These are phyloP conservation scores for Rhodotorula paludigena DNA, from an alignment of 768 basidiomycete species.

Conservation along the genomic window DNA sequence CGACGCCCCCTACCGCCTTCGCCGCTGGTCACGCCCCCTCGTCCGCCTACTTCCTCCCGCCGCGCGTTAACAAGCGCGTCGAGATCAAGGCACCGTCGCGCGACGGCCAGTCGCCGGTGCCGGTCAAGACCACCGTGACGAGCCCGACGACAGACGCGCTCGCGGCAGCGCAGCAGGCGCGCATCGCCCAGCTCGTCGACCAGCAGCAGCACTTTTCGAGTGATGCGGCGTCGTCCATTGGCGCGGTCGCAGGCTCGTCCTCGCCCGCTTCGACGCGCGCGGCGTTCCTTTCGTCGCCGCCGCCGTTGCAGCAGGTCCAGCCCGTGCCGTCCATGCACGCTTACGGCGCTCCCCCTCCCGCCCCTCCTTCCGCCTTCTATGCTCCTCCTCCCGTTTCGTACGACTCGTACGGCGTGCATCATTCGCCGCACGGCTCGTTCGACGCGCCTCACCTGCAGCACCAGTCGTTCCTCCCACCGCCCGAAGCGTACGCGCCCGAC, in stretches of 20 bases:
- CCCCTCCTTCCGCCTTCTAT: too few species aligned
- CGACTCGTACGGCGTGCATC: too few species aligned
- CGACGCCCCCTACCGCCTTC: conserved; percentile 21
- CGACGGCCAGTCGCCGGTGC: conserved; percentile 22
- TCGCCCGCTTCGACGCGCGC: conserved; percentile 7
- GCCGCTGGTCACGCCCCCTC: not conserved
- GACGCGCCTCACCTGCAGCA: not conserved
- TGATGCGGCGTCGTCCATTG: not conserved
- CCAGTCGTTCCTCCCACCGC: not conserved
- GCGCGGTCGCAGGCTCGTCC: not conserved
- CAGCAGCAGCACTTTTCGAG: not conserved
- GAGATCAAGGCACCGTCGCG: conserved; percentile 35
- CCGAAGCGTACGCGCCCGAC: too few species aligned
- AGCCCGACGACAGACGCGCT: not conserved
- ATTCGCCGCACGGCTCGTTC: conserved; percentile 1
- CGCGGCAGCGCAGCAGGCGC: not conserved
- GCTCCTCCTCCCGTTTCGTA: too few species aligned
- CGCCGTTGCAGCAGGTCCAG: not conserved
- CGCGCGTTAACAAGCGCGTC: conserved; percentile 14
- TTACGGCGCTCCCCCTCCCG: not conserved
- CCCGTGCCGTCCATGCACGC: not conserved
- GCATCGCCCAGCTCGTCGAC: conserved; percentile 7
- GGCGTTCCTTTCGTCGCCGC: not conserved
- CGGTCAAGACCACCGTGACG: not conserved
- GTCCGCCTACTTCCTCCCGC: conserved; percentile 35